Conservation (phyloP, 305 asterid genomes). For the Fraxinus sp. region DNA sequence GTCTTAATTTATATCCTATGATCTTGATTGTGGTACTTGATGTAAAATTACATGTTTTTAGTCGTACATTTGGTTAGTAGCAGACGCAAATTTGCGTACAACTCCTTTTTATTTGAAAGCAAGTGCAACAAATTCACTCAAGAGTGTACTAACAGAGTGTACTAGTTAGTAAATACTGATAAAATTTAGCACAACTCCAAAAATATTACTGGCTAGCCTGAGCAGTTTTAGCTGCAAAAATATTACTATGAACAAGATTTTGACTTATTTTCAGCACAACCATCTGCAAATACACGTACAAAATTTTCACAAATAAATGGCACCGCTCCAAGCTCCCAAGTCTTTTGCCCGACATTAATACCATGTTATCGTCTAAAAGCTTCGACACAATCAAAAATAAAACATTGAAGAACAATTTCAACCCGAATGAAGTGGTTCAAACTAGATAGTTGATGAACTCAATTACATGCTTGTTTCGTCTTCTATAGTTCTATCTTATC, state of each 20-base stretch:
- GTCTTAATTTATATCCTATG: neutral
- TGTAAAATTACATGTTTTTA: neutral
- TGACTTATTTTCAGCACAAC: no score
- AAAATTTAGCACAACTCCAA: no score
- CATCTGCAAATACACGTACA: no score
- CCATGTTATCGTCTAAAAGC: no score
- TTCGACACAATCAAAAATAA: neutral
- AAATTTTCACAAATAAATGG: no score
- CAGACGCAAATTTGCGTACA: neutral
- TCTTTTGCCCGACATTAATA: no score
- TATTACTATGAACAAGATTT: no score
- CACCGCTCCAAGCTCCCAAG: no score
- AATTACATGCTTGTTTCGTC: neutral
- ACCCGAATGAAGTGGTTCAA: neutral
- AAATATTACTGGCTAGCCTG: no score
- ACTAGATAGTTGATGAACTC: neutral
- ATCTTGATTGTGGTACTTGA: neutral
- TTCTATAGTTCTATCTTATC: neutral
- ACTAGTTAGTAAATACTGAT: neutral
- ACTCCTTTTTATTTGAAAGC: neutral
- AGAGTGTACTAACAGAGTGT: neutral
- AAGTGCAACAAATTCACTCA: neutral
- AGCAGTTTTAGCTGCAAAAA: no score
- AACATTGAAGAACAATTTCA: neutral
- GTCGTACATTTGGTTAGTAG: neutral